phyloP scores from a whole-genome alignment of 371 early-diverging fungal species.

The Mucor sp. region DNA sequence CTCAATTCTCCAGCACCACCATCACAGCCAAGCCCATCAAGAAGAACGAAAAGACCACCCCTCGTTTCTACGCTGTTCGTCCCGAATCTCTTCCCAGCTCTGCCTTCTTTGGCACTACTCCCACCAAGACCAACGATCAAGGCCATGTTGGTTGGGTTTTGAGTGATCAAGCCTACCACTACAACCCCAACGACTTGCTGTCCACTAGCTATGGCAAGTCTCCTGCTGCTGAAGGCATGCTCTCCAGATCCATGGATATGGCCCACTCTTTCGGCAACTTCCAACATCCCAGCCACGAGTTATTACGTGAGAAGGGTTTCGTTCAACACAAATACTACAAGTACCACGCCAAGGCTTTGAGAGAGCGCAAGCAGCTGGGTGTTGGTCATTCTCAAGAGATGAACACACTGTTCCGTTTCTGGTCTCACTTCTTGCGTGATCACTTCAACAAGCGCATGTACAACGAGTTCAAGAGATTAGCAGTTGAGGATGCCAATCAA shows the following conservation, averaged over 20 bases:
- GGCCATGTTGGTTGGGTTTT: slow-evolving; percentile 92
- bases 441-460: slow-evolving; percentile 94
- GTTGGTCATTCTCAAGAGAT: slow-evolving; percentile 95
- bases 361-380: slow-evolving; percentile 90
- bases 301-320: slow-evolving; percentile 93
- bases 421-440: slow-evolving; percentile 97
- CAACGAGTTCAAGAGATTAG: slow-evolving; percentile 87
- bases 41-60: slow-evolving; percentile 49
- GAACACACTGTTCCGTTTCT: slow-evolving; percentile 98
- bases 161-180: slow-evolving; percentile 53
- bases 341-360: slow-evolving; percentile 93
- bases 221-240: slow-evolving; percentile 34
- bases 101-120: slow-evolving; percentile 45
- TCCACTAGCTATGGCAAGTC: slow-evolving; percentile 47
- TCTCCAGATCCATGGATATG: slow-evolving; percentile 46
- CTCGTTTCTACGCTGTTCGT: slow-evolving; percentile 68
- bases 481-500: slow-evolving; percentile 89
- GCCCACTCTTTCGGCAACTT: slow-evolving; percentile 81
- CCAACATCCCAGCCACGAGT: slow-evolving; percentile 94
- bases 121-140: slow-evolving; percentile 63
- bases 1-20: slow-evolving; percentile 28
- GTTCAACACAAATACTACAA: slow-evolving; percentile 95
- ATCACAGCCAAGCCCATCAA: slow-evolving; percentile 30
- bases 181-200: slow-evolving; percentile 49
- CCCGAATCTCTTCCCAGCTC: slow-evolving; percentile 58